A percentile compares a stretch with the other conserved stretches of the same genome.
phyloP scores from a whole-genome alignment of 139 green algal species.

The Zygnema circumcarinatum region DNA sequence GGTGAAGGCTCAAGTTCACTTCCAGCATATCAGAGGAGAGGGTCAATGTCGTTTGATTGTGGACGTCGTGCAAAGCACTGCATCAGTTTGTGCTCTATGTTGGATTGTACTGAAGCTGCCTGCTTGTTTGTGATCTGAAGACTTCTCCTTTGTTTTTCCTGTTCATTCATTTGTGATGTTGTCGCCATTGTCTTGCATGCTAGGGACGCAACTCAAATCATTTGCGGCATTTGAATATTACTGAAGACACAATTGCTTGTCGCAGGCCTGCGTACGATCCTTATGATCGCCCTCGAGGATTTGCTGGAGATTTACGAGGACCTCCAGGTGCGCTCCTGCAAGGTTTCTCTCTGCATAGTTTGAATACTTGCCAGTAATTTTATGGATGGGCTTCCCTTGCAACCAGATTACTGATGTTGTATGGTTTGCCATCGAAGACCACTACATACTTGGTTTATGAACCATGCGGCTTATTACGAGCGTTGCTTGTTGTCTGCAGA shows the following conservation, averaged over 20 bases:
- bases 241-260: background rate
- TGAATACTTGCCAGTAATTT: background rate
- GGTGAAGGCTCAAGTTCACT: background rate
- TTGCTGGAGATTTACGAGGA: background rate
- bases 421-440: background rate
- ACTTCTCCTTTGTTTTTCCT: no score
- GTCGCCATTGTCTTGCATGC: no score
- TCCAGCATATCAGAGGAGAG: background rate
- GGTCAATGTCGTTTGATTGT: background rate
- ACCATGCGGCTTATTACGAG: background rate
- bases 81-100: no score
- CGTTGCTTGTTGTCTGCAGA: background rate
- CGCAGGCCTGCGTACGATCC: background rate
- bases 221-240: background rate
- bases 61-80: background rate
- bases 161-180: no score
- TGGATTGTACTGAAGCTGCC: no score
- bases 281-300: background rate
- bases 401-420: background rate
- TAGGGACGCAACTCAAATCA: no score
- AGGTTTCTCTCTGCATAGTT: conserved; percentile 8
- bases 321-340: background rate
- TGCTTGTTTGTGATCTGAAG: no score
- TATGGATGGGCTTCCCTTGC: no score
- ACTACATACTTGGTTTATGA: background rate